Evolutionary conservation across 108 stramenopile genomes (phyloP), one percentile per base, ranked within the genome.

Genomic region (Fragilaria radians): DNA sequence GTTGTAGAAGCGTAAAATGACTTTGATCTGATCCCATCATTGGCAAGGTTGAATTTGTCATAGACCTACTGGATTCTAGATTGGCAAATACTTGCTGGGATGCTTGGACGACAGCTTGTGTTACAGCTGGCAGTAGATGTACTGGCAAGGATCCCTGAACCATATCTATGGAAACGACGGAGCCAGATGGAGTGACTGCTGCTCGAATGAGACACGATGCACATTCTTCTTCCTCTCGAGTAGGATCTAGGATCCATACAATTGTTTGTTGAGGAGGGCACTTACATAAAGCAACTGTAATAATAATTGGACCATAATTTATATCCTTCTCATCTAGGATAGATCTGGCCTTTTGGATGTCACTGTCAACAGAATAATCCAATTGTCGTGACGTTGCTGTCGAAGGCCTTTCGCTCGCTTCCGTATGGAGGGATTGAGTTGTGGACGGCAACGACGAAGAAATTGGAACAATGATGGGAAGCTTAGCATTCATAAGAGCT

Each of bases 171-270:
- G 80, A 79, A 68, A 80, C 83, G 1, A 80, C 75, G 45, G 52
- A 59, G 45, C 57, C 76, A 28, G 33, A 48, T 31, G 57, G 71
- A 53, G 82, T 81, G 7, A 88, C 65, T 14, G 81, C 72, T 21
- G 85, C 79, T 61, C 81, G 74, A 0, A 81, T 78, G 52, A 66
- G 66, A 24, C 71, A 45, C 0, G 83, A 68, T 2, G 86, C 76
- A 62, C 86, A 87, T 1, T 62, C 57, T 53, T 87, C 87, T 62
- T 88, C 87, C 46, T 85, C 83, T 22, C 64, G 34, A 1, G 76
- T 69, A 4, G 87, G 79, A 70, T 88, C 87, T 5, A 85, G 58
- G 45, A 88, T 59, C 25, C 77, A 64, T 3, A 84, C 54, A 26
- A 64, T 70, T 5, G 48, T 58, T 18, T 55, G 32, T 0, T 57